Base-by-base conservation (phyloP, 345 rosid genomes). In the Limnanthes douglasii region DNA sequence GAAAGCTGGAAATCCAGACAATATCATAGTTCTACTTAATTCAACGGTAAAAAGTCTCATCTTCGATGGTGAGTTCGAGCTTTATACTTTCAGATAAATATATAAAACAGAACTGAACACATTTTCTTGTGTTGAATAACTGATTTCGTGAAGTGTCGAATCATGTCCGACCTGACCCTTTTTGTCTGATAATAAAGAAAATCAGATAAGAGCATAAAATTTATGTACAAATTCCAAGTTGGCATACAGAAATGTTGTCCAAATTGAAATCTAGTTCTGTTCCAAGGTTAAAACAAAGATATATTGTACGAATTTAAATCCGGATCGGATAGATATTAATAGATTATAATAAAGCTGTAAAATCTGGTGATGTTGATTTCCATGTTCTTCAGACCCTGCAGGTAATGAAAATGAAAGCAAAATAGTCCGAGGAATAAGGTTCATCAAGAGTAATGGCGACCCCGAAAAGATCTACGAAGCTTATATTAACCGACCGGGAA, bases 391-490 rank as follows among this genome's bases (percentile, higher is more conserved):
- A n/a, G n/a, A n/a, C 2, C 8, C 2, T 2, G 11, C 30, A 2
- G 6, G 11, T 8, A 12, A 2, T 26, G 8, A 8, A 26, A 26
- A 26, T 37, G 10, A 18, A 56, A 56, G 56, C 37, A 45, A 30
- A 12, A 18, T 8, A 46, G 94, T 82, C 2, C 54, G 58, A 23
- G 94, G 90, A 24, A 78, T 82, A 51, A 44, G 43, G 4, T 82
- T 57, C 39, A 56, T 51, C 45, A 85, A 71, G 33, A 31, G 23
- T 11, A 34, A 18, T 0, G 85, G 84, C 10, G 42, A 28, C 4
- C 51, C 30, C 27, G 73, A 51, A 54, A 52, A 32, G 30, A 81
- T 78, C 6, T 62, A 59, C 49, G n/a, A n/a, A n/a, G n/a, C n/a
- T n/a, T n/a, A n/a, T n/a, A n/a, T n/a, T n/a, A n/a, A n/a, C n/a